Evolutionary conservation across 768 basidiomycete species (phyloP), one percentile per base, ranked within the genome.

Genomic region (Royoungia palumana): DNA sequence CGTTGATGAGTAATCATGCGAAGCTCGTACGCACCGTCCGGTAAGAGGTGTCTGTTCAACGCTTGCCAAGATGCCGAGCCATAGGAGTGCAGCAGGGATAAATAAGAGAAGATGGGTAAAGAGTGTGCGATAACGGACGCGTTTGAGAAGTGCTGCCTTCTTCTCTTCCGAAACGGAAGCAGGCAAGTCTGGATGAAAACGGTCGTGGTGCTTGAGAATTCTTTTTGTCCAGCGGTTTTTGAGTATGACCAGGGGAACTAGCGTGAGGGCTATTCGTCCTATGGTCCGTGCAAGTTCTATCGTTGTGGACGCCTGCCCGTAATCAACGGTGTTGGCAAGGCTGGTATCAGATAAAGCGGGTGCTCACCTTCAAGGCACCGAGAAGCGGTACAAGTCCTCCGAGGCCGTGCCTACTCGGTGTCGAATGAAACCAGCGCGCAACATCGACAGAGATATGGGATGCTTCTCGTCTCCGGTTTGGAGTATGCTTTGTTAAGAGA

Each of bases 41-140:
- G 90, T 91, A 45, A 93, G 70, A 3, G 90, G 90, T 6, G 90
- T 89, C 58, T 77, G 72, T 65, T 93, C 90, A 48, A 83, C 57
- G 53, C 86, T 86, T 3, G 85, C 87, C 3, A 89, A 48, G 42
- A 90, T 77, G 2, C 85, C 86, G 2, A 79, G 71, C 77, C 79
- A 82, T 60, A 91, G 80, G 20, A 89, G 62, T 11, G 73, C 56
- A 17, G 76, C 67, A 1, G 90, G 90, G 28, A 83, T 70, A 35
- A 83, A 69, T 40, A 89, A 62, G 19, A 90, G 74, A 22, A 76
- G 45, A 44, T 80, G 79, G 43, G 82, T 70, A 14, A 81, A 40
- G 25, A 73, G 56, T 1, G 78, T 84, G 46, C 76, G 70, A 25
- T 69, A 65, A 38, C 78, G 73, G 37, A 86, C 75, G 19, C 65